Base-by-base conservation (phyloP, 1,139 yeast genomes). In the Arxiozyma slooffiae region DNA sequence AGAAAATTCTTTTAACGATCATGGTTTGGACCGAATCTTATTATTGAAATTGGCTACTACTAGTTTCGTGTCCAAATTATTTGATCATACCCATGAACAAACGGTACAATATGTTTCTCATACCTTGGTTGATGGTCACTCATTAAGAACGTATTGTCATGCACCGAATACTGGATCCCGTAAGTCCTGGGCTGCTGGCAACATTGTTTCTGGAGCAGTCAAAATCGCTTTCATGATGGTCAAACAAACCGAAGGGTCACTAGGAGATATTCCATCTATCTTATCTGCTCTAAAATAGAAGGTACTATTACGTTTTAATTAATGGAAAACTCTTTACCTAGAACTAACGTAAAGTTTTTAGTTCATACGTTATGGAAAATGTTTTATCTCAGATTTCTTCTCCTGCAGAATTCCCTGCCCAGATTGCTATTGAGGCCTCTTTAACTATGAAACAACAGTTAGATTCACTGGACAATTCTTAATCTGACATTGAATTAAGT, bases 381-480 rank as follows among this genome's bases (percentile, higher is more conserved):
- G 77, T 78, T 18, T 62, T 78, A 49, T 79, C 79, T 67, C 79
- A 78, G 67, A 78, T 79, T 55, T 77, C 81, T 1, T 78, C 73
- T 71, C 82, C 82, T n/a, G 83, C 83, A 23, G 83, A 78, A 63
- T 78, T 78, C 67, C 83, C 79, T 61, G 81, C 82, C n/a, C 83
- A 78, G 64, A 78, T 82, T 39, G 82, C 82, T 16, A 82, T 74
- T 34, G 83, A 78, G 60, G 80, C 79, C 40, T 77, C 82, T 40
- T 60, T 78, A 66, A 73, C 69, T 22, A 68, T 75, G 20, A 70
- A 75, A 60, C 55, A 62, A 47, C 59, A 64, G 50, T 67, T 78
- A 56, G 59, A 63, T 49, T 62, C 60, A 9, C 54, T 67, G 51
- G 79, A 79, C 21, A 71, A 72, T 62, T 60, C 76, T 14, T 64